Base-by-base conservation (phyloP, 805 yeast genomes). In the Wickerhamomyces strasburgensis region DNA sequence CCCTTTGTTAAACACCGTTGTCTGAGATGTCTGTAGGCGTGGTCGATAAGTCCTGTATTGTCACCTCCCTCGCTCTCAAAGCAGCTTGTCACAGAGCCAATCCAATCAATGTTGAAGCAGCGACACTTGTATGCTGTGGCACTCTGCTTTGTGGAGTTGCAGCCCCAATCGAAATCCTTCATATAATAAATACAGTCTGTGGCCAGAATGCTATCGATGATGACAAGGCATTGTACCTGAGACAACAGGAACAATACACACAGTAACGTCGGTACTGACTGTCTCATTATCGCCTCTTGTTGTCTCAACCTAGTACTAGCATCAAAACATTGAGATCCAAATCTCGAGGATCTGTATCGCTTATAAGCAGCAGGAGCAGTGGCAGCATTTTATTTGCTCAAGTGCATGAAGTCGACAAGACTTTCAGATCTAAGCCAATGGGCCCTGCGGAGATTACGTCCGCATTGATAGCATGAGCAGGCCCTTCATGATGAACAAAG, bases 41-140 rank as follows among this genome's bases (percentile, higher is more conserved):
- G 70, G n/a, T 59, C 47, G 8, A 57, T 44, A 23, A 55, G 52
- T 11, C 45, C 43, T 14, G 58, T 49, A 27, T 50, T 25, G 15
- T 24, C 27, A 13, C 36, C 51, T 2, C 68, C 56, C 31, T 59
- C 56, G 11, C 51, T 49, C 24, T 58, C 48, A n/a, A 70, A 55
- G 51, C 75, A 70, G 30, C 55, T 59, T 1, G 73, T 57, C 1
- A 69, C 59, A 0, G 72, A 59, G 2, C 72, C 72, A 16, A 69
- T 39, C 73, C 73, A 70, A 28, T 67, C 60, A 16, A 56, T 40
- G 44, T 68, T 68, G 4, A 47, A 44, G 46, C 75, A 70, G 14
- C 67, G 62, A 35, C 75, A 70, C 3, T 40, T 47, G 40, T 61
- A 68, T 2, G 60, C 52, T 4, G 43, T 48, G 46, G 56, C 61